These are phyloP conservation scores for Triticum timopheevii DNA, from an alignment of 176 grass and related monocot genomes.

Conservation along the genomic window DNA sequence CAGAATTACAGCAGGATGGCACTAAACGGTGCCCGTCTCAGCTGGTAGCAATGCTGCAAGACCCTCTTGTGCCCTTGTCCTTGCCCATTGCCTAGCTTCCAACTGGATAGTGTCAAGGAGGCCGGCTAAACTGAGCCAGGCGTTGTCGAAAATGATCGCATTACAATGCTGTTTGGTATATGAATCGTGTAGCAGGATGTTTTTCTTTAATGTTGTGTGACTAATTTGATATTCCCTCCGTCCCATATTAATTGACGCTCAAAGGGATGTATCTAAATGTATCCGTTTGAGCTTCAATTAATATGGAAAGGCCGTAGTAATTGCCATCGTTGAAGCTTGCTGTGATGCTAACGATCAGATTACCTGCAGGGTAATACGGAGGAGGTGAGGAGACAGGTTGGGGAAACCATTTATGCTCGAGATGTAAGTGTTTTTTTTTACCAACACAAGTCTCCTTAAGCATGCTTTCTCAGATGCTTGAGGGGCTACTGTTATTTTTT, in stretches of 20 bases:
- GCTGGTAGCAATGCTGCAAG: background rate
- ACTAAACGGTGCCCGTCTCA: background rate
- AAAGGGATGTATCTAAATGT: too few species aligned
- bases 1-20: background rate
- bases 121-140: background rate
- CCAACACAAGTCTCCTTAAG: background rate
- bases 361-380: slow-evolving; percentile 60
- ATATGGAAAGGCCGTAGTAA: background rate
- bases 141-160: background rate
- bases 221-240: background rate
- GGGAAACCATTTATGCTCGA: slow-evolving; percentile 74
- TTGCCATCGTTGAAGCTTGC: background rate
- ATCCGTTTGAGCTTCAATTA: too few species aligned
- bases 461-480: background rate
- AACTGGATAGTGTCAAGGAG: background rate
- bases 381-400: slow-evolving; percentile 72
- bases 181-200: background rate
- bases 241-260: too few species aligned
- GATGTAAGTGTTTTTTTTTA: slow-evolving; percentile 46
- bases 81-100: background rate
- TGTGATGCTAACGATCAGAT: slow-evolving; percentile 19
- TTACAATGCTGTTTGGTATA: background rate
- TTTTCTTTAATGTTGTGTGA: background rate
- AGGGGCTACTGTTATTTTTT: slow-evolving; percentile 6
- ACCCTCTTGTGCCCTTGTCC: background rate